These are phyloP conservation scores for Auricularia sp. DNA, from an alignment of 768 basidiomycete species.

Conservation along the genomic window DNA sequence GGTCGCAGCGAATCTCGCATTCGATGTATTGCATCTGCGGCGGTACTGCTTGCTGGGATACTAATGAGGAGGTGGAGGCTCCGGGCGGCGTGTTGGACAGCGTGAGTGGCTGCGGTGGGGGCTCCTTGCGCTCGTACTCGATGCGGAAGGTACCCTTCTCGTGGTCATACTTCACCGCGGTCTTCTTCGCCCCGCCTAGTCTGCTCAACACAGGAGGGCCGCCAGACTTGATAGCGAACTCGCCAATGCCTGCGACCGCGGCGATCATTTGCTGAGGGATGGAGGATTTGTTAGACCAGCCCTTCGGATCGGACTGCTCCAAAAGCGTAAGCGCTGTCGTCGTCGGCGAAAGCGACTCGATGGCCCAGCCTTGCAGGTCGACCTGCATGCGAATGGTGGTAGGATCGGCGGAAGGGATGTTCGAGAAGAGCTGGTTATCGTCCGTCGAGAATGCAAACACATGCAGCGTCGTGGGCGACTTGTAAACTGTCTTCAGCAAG, in stretches of 20 bases:
- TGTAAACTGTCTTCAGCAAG: slow-evolving; percentile 90
- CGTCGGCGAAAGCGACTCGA: slow-evolving; percentile 88
- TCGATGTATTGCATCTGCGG: slow-evolving; percentile 41
- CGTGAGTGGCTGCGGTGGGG: neutral
- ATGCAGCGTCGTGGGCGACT: slow-evolving; percentile 89
- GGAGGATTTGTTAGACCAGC: slow-evolving; percentile 90
- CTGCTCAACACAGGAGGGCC: slow-evolving; percentile 89
- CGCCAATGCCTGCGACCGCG: slow-evolving; percentile 82
- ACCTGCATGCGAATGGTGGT: slow-evolving; percentile 86
- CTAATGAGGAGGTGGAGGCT: slow-evolving; percentile 11
- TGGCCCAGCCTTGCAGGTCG: slow-evolving; percentile 98
- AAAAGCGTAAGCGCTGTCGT: slow-evolving; percentile 89
- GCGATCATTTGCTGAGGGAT: slow-evolving; percentile 93
- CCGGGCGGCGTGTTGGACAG: neutral
- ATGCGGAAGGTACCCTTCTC: slow-evolving; percentile 72
- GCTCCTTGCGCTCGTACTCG: slow-evolving; percentile 53
- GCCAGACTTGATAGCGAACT: slow-evolving; percentile 90
- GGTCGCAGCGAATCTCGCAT: slow-evolving; percentile 84
- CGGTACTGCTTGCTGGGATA: slow-evolving; percentile 10
- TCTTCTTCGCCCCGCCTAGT: slow-evolving; percentile 57
- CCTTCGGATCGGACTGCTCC: slow-evolving; percentile 95
- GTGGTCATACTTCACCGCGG: slow-evolving; percentile 73
- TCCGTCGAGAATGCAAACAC: slow-evolving; percentile 93
- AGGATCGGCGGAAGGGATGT: slow-evolving; percentile 53
- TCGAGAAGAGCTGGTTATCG: slow-evolving; percentile 76